Base-by-base conservation (phyloP, 148 eudicot species). In the Nyssa sinensis region DNA sequence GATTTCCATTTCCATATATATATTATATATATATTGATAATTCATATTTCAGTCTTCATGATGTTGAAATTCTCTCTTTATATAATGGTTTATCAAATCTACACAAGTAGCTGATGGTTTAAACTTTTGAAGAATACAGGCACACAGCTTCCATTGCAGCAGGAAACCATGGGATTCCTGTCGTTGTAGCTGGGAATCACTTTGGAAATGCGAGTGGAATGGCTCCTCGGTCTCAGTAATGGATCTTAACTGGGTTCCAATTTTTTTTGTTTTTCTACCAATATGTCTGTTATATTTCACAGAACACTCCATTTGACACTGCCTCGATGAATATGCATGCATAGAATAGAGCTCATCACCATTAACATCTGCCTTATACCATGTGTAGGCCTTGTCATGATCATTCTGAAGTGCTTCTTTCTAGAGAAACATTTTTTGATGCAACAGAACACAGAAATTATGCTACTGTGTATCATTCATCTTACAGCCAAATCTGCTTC, bases 141-240 rank as follows among this genome's bases (percentile, higher is more conserved):
- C 99, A 96, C 82, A 96, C 99, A 58, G 98, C 98, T 78, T 90
- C 99, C 6, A 88, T 88, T 71, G 97, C 98, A 44, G 90, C 98
- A 32, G 99, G 99, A 67, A 96, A 96, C 84, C 95, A 96, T 74
- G 99, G 95, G 70, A 86, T 96, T 82, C 90, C 97, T 10, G 99
- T 93, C 72, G 77, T 89, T 70, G 99, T 96, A 63, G 81, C 97
- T 76, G 99, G 97, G 41, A 93, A 96, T 89, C 69, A 66, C 71
- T 96, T 93, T 90, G 99, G 99, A 47, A 89, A 93, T 88, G 99
- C 99, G 47, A 96, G 99, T 86, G 99, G 99, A 79, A 96, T 96
- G 99, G 99, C 99, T 84, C 99, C 99, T 79, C 99, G 91, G 76
- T 79, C 99, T 71, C 99, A 96, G 99, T 96, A 90, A 89, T 81